Percentiles rank a stretch among this genome's conserved stretches.
phyloP scores from a whole-genome alignment of 225 moss, liverwort and hornwort species.

The Anthoceros angustus region DNA sequence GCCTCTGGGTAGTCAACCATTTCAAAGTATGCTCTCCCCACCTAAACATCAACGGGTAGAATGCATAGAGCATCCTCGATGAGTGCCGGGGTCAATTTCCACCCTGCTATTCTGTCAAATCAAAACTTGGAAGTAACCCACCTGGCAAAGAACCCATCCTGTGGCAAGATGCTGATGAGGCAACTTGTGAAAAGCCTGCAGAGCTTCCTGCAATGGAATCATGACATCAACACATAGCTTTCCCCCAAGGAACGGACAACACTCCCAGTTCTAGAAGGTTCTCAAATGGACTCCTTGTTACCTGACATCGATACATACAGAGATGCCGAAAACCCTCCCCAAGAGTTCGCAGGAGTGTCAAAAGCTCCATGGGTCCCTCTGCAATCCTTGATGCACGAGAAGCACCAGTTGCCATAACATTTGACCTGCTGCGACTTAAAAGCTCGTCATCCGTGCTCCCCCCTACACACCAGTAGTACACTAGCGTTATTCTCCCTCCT shows the following conservation, averaged over 20 bases:
- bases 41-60: constrained; percentile 14
- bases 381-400: constrained; percentile 27
- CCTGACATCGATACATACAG: constrained; percentile 91
- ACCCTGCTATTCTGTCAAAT: neutral
- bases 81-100: neutral
- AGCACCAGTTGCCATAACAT: constrained; percentile 13
- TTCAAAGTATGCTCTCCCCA: constrained; percentile 79
- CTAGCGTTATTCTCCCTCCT: neutral
- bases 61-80: constrained; percentile 7
- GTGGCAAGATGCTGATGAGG: constrained; percentile 85
- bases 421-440: constrained; percentile 9
- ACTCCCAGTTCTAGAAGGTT: neutral
- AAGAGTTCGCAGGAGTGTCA: constrained; percentile 56
- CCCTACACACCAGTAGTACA: neutral
- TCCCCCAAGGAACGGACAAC: neutral
- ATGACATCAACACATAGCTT: neutral
- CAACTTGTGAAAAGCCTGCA: constrained; percentile 73
- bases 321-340: constrained; percentile 85
- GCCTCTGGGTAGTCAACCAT: constrained; percentile 99
- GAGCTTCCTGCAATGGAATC: constrained; percentile 35
- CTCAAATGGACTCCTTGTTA: neutral
- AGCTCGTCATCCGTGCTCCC: constrained; percentile 1
- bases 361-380: constrained; percentile 56
- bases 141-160: constrained; percentile 90
- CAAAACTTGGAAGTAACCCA: constrained; percentile 3